A percentile compares a stretch with the other conserved stretches of the same genome.
Evolutionary conservation across 805 yeast species (phyloP).

Genomic region (Blastobotrys mokoenaii): DNA sequence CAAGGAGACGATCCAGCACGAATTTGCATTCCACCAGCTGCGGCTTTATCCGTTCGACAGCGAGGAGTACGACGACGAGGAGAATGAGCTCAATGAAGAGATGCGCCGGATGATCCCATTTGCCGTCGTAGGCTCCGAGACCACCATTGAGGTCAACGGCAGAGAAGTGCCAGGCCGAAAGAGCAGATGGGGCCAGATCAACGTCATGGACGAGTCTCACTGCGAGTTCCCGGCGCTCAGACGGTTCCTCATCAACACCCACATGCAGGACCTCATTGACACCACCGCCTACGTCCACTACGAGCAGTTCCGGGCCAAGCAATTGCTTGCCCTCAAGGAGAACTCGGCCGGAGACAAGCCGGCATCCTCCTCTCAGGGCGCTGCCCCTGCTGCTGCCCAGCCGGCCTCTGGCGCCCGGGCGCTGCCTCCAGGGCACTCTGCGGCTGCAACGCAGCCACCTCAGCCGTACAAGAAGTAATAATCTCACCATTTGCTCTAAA

Average conservation of each 20-base stretch:
- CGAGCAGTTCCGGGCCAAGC: slow-evolving; percentile 89
- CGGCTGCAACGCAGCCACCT: no score
- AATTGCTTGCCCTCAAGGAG: slow-evolving; percentile 87
- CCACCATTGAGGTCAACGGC: slow-evolving; percentile 66
- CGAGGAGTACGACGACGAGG: slow-evolving; percentile 40
- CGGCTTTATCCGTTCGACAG: slow-evolving; percentile 68
- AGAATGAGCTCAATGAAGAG: slow-evolving; percentile 25
- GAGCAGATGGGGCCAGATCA: slow-evolving; percentile 89
- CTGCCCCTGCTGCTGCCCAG: slow-evolving; percentile 4
- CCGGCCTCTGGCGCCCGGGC: neutral
- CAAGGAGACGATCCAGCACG: slow-evolving; percentile 65
- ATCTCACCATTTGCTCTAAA: no score
- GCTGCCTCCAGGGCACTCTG: slow-evolving; percentile 7
- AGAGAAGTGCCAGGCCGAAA: slow-evolving; percentile 80
- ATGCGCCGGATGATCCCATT: slow-evolving; percentile 54
- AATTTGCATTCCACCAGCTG: slow-evolving; percentile 59
- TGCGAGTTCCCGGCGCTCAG: slow-evolving; percentile 93
- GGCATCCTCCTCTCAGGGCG: neutral
- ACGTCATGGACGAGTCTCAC: slow-evolving; percentile 89
- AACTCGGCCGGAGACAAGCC: slow-evolving; percentile 30
- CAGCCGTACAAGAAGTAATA: no score
- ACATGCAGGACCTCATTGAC: slow-evolving; percentile 91
- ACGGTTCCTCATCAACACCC: slow-evolving; percentile 91
- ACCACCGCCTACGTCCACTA: slow-evolving; percentile 82
- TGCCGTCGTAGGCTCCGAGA: slow-evolving; percentile 89